phyloP scores from a whole-genome alignment of 225 moss, liverwort and hornwort genomes.

The Physcomitrium patens region DNA sequence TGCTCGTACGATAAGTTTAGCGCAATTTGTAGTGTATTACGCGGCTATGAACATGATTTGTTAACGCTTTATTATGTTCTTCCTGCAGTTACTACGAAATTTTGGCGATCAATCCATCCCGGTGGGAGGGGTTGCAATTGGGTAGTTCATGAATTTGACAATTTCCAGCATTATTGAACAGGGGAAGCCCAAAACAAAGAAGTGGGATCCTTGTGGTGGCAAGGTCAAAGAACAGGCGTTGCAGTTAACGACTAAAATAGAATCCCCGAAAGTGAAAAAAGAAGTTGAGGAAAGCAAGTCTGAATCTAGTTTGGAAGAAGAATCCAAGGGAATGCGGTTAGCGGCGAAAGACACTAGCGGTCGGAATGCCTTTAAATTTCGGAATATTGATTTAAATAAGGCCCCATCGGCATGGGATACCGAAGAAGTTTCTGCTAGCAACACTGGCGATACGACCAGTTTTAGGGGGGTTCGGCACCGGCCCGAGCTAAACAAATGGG shows the following conservation, averaged over 20 bases:
- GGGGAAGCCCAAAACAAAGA: slow-evolving; percentile 49
- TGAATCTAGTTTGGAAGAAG: slow-evolving; percentile 46
- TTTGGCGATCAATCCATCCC: slow-evolving; percentile 14
- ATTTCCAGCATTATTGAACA: slow-evolving; percentile 58
- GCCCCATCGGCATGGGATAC: slow-evolving; percentile 51
- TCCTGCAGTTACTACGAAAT: slow-evolving; percentile 4
- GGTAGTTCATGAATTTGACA: slow-evolving; percentile 59
- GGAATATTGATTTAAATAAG: slow-evolving; percentile 61
- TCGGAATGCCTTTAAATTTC: slow-evolving; percentile 49
- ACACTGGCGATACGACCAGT: slow-evolving; percentile 37
- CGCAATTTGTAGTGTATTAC: too few relatives aligned
- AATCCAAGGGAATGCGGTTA: slow-evolving; percentile 55
- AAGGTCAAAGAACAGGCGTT: slow-evolving; percentile 48
- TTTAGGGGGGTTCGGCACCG: slow-evolving; percentile 58
- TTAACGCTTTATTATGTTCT: background rate
- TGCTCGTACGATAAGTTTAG: too few relatives aligned
- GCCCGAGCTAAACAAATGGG: slow-evolving; percentile 65
- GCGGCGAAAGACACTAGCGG: slow-evolving; percentile 44
- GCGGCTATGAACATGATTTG: too few relatives aligned
- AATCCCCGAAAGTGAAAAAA: slow-evolving; percentile 43
- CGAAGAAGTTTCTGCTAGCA: slow-evolving; percentile 44
- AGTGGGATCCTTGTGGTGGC: slow-evolving; percentile 50
- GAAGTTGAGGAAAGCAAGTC: slow-evolving; percentile 46
- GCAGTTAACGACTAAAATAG: slow-evolving; percentile 48
- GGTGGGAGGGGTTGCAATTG: slow-evolving; percentile 32